Conservation (phyloP, 345 rosid genomes). For the Erysimum cheiranthoides region DNA sequence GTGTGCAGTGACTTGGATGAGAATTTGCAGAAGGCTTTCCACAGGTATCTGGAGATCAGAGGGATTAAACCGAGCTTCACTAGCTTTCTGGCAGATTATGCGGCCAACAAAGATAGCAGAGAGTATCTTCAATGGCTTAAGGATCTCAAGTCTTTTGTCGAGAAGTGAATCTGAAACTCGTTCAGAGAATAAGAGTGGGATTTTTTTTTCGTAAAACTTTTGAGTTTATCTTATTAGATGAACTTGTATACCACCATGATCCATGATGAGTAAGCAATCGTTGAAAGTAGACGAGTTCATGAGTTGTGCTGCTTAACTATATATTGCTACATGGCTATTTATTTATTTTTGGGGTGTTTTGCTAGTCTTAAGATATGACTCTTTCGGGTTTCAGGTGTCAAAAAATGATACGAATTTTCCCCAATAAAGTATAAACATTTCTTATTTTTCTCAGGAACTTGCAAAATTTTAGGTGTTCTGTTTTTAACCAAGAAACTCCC, state of each 20-base stretch:
- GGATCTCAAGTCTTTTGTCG: conserved; percentile 59
- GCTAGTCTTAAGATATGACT: neutral
- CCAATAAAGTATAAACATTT: neutral
- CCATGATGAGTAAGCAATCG: conserved; percentile 7
- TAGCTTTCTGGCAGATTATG: conserved; percentile 54
- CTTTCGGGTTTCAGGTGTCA: neutral
- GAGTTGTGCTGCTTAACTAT: neutral
- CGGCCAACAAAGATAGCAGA: conserved; percentile 61
- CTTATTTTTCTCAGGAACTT: neutral
- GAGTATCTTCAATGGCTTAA: conserved; percentile 67
- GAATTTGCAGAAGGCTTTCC: conserved; percentile 68
- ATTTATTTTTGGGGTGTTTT: neutral
- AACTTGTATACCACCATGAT: conserved; percentile 8
- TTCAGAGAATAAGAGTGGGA: conserved; percentile 15
- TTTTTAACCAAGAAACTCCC: no score
- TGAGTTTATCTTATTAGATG: conserved; percentile 2
- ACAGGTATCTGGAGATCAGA: conserved; percentile 66
- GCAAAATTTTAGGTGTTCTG: neutral
- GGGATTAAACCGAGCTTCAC: conserved; percentile 61
- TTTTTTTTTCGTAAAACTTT: conserved; percentile 1
- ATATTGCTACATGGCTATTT: neutral
- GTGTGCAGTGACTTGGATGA: conserved; percentile 69
- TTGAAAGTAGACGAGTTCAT: neutral
- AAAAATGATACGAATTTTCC: neutral
- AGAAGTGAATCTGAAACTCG: conserved; percentile 41